phyloP scores from a whole-genome alignment of 306 rosid genomes.

The Castanea sativa region DNA sequence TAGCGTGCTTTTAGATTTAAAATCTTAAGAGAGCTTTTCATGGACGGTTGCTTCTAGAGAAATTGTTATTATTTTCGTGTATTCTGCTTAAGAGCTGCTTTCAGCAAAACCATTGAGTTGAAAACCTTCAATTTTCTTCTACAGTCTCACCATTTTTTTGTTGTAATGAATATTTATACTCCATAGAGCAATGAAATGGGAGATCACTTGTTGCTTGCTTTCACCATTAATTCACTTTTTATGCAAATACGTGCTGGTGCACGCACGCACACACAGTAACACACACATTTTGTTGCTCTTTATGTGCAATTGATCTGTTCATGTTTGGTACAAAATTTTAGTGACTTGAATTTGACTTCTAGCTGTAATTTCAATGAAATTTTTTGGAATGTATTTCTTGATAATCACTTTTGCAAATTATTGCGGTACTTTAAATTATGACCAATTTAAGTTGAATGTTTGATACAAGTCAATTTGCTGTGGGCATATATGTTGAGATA shows the following conservation, averaged over 20 bases:
- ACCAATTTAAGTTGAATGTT: neutral
- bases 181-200: neutral
- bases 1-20: neutral
- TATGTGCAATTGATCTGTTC: neutral
- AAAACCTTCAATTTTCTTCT: neutral
- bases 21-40: neutral
- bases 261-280: too few relatives aligned
- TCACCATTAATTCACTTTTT: neutral
- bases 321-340: neutral
- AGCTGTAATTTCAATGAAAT: neutral
- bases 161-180: neutral
- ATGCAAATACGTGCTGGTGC: neutral
- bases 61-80: too few relatives aligned
- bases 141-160: neutral
- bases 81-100: neutral
- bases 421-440: neutral
- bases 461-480: neutral
- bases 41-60: too few relatives aligned
- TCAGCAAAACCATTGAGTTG: neutral
- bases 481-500: neutral
- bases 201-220: neutral
- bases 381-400: neutral
- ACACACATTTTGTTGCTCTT: neutral
- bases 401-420: neutral
- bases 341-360: neutral